Base-by-base conservation (phyloP, 768 basidiomycete genomes). In the Mycena alexandri region DNA sequence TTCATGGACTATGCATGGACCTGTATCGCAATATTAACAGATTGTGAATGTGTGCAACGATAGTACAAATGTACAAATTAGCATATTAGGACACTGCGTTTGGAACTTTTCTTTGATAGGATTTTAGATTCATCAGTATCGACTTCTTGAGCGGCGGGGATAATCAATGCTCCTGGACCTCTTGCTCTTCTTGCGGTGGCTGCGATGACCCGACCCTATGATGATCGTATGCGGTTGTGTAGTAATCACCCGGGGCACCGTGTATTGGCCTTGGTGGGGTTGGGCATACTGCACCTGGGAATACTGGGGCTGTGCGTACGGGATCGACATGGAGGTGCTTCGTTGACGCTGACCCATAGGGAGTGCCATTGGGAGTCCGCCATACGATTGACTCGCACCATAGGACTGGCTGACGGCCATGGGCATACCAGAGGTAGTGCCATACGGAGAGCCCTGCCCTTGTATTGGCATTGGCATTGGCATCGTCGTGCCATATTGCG, bases 321-420 rank as follows among this genome's bases (percentile, higher is more conserved):
- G 71, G 50, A 82, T 80, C 22, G 81, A 79, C 65, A 79, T 78
- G 8, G 82, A 82, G 24, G 74, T 71, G 56, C 77, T 81, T 59
- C 80, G 76, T 24, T 38, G 65, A 0, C 59, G 58, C 17, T 60
- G 60, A 24, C 68, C 75, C 67, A 74, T 70, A 13, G 75, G 77
- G 21, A 76, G 63, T 36, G 71, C 73, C 25, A 78, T 57, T 5
- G 78, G 67, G 5, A 52, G 60, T 5, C 55, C 53, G 14, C 33
- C 34, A 38, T 65, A 71, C 11, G 38, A 11, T 38, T 38, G 38
- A 11, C 38, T 38, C 38, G 14, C 38, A 38, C 55, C 34, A 38
- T 65, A 71, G 1, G 72, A 36, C 24, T 65, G 70, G 51, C 52
- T 46, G 22, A 63, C 44, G 51, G 59, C 50, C 63, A 70, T 61